Evolutionary conservation across 2,329 filamentous ascomycete genomes (phyloP).

Genomic region (Paraconiothyrium sp.): DNA sequence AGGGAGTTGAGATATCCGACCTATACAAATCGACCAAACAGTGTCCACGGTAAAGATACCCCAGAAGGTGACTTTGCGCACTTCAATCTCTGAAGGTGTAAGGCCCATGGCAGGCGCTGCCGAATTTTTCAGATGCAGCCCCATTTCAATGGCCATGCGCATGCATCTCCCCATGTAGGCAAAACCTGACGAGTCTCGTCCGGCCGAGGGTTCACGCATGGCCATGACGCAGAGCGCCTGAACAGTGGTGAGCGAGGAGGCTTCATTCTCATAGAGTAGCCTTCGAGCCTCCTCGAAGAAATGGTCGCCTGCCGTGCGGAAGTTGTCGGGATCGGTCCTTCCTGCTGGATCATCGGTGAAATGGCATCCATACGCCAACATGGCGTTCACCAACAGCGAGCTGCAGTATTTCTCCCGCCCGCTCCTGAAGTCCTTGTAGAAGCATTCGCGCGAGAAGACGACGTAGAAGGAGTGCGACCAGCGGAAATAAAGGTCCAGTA

Average conservation of each 20-base stretch:
- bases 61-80: constrained; percentile 64
- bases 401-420: constrained; percentile 73
- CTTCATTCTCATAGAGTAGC: constrained; percentile 66
- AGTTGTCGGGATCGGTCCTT: constrained; percentile 68
- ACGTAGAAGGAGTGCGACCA: constrained; percentile 82
- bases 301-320: constrained; percentile 74
- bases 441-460: constrained; percentile 76
- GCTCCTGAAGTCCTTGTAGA: constrained; percentile 70
- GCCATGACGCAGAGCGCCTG: constrained; percentile 81
- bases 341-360: constrained; percentile 73
- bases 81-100: constrained; percentile 56
- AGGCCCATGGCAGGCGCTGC: constrained; percentile 43
- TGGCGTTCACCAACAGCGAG: constrained; percentile 70
- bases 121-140: constrained; percentile 64
- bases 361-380: constrained; percentile 72
- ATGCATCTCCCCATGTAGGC: constrained; percentile 77
- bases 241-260: constrained; percentile 73
- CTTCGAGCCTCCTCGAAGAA: constrained; percentile 76
- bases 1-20: constrained; percentile 59
- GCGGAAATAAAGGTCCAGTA: constrained; percentile 72
- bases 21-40: constrained; percentile 58
- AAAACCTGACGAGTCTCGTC: constrained; percentile 76
- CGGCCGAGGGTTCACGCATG: constrained; percentile 76
- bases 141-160: constrained; percentile 76
- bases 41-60: constrained; percentile 61